phyloP scores from a whole-genome alignment of 2,329 filamentous ascomycete species.

The Trichoderma asperellum region DNA sequence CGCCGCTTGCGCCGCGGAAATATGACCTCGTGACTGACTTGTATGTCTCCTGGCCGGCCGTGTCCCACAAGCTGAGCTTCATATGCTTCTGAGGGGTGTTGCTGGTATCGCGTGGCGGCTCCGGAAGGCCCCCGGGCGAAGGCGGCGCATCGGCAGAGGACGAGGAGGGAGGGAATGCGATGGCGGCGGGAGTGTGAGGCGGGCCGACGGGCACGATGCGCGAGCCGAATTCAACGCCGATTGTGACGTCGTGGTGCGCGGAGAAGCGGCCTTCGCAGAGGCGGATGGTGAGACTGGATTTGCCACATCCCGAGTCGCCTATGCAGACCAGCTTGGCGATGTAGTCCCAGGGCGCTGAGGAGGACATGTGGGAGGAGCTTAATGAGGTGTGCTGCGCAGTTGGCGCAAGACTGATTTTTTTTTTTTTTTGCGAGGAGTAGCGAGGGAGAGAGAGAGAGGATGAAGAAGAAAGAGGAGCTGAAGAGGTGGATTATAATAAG shows the following conservation, averaged over 20 bases:
- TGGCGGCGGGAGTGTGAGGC: slow-evolving; percentile 61
- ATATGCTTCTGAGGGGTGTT: slow-evolving; percentile 69
- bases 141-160: slow-evolving; percentile 32
- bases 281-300: slow-evolving; percentile 90
- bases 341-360: slow-evolving; percentile 83
- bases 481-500: not conserved
- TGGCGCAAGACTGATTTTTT: not conserved
- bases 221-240: slow-evolving; percentile 94
- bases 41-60: slow-evolving; percentile 95
- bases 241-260: slow-evolving; percentile 93
- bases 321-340: slow-evolving; percentile 99
- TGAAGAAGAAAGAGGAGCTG: not conserved
- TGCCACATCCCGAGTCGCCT: slow-evolving; percentile 94
- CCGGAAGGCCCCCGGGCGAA: slow-evolving; percentile 51
- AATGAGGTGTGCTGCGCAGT: not conserved
- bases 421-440: not conserved
- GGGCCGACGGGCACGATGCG: slow-evolving; percentile 90
- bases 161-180: slow-evolving; percentile 35
- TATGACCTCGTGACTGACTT: slow-evolving; percentile 94
- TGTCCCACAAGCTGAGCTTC: slow-evolving; percentile 95
- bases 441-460: not conserved
- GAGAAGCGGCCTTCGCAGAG: slow-evolving; percentile 97
- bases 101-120: slow-evolving; percentile 52
- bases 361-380: slow-evolving; percentile 52
- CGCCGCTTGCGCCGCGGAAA: slow-evolving; percentile 75